Evolutionary conservation across 2,329 filamentous ascomycete species (phyloP).

Genomic region (Dissoconium aciculare): DNA sequence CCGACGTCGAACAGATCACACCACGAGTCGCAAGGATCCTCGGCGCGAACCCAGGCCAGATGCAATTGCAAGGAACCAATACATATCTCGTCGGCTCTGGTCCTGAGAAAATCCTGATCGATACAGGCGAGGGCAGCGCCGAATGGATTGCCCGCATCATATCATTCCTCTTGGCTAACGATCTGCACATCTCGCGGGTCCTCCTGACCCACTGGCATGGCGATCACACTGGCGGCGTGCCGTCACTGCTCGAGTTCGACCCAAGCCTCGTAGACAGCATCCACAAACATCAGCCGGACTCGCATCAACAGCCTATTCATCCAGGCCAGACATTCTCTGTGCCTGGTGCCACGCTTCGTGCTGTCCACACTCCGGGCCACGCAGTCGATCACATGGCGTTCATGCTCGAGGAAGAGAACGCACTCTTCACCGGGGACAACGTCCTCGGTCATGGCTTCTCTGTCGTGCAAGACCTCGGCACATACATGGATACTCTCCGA

Average conservation of each 20-base stretch:
- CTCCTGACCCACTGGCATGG: slow-evolving; percentile 86
- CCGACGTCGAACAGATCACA: slow-evolving; percentile 63
- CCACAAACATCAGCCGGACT: slow-evolving; percentile 10
- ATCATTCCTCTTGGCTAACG: slow-evolving; percentile 49
- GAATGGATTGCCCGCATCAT: slow-evolving; percentile 57
- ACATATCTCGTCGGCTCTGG: slow-evolving; percentile 84
- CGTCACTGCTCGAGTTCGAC: slow-evolving; percentile 41
- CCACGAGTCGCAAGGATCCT: slow-evolving; percentile 68
- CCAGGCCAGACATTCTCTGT: slow-evolving; percentile 34
- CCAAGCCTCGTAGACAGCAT: slow-evolving; percentile 17
- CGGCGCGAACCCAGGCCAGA: slow-evolving; percentile 81
- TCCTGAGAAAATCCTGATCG: slow-evolving; percentile 58
- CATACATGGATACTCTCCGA: slow-evolving; percentile 54
- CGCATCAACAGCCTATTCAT: slow-evolving; percentile 21
- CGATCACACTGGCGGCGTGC: slow-evolving; percentile 69
- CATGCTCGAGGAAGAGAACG: slow-evolving; percentile 23
- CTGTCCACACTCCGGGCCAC: slow-evolving; percentile 58
- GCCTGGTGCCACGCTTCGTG: slow-evolving; percentile 51
- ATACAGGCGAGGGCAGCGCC: slow-evolving; percentile 71
- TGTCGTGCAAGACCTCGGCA: slow-evolving; percentile 62
- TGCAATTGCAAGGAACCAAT: slow-evolving; percentile 67
- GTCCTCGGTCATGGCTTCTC: slow-evolving; percentile 27
- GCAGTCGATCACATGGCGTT: slow-evolving; percentile 62
- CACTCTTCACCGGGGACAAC: slow-evolving; percentile 28
- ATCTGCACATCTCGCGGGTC: slow-evolving; percentile 50